phyloP scores from a whole-genome alignment of 163 green algal genomes.

The Botryococcus braunii region DNA sequence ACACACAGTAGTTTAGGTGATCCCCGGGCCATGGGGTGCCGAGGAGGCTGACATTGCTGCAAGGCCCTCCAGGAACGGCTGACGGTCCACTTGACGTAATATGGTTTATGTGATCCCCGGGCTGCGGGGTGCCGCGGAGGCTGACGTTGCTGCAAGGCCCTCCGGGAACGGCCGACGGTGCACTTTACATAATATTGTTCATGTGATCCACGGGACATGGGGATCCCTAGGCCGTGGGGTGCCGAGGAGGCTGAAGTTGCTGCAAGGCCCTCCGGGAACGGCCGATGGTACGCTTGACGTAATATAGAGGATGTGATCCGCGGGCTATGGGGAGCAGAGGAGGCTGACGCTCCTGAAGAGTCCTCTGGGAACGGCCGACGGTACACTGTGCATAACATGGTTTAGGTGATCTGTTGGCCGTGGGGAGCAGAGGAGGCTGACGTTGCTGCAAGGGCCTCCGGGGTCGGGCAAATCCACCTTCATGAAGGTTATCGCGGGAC shows the following conservation, averaged over 20 bases:
- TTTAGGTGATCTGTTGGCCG: not conserved
- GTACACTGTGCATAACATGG: not conserved
- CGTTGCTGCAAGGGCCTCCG: conserved; percentile 19
- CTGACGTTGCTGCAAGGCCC: not conserved
- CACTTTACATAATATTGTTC: too few species aligned
- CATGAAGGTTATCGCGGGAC: conserved; percentile 6
- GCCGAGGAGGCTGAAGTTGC: not conserved
- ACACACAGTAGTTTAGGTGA: too few species aligned
- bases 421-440: conserved; percentile 21
- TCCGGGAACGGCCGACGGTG: not conserved
- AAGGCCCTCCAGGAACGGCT: not conserved
- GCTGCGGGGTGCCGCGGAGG: not conserved
- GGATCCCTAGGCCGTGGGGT: too few species aligned
- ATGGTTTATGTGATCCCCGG: too few species aligned
- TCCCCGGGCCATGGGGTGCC: too few species aligned
- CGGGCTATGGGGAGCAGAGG: not conserved
- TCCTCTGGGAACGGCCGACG: not conserved
- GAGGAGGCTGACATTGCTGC: not conserved
- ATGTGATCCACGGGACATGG: too few species aligned
- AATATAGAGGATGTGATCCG: too few species aligned
- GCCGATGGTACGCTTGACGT: not conserved
- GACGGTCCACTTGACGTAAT: not conserved
- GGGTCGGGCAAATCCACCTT: conserved; percentile 14
- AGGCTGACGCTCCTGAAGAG: not conserved
- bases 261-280: not conserved